Percentiles rank a stretch among this genome's conserved stretches.
Conservation (phyloP, 257 asterid genomes). For the Solanum appendiculatum region DNA sequence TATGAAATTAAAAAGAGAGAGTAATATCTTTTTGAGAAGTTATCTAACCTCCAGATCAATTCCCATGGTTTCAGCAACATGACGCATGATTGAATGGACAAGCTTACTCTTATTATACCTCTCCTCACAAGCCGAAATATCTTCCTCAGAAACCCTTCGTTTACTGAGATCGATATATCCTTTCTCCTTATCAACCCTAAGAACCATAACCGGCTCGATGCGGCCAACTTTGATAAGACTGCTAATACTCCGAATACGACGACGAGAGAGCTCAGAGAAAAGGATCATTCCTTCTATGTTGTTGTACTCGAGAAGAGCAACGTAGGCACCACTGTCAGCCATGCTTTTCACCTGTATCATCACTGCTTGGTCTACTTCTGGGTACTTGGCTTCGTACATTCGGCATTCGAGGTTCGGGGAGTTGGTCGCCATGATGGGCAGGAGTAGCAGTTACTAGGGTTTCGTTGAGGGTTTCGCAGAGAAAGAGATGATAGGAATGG, state of each 20-base stretch:
- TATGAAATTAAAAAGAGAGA: background rate
- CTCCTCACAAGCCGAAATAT: constrained; percentile 82
- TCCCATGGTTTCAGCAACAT: constrained; percentile 86
- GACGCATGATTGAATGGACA: constrained; percentile 95
- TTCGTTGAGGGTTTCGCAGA: background rate
- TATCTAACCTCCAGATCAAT: constrained; percentile 66
- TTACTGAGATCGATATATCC: constrained; percentile 96
- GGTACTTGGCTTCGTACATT: constrained; percentile 94
- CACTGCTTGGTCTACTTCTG: constrained; percentile 90
- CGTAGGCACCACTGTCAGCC: constrained; percentile 99
- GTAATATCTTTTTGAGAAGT: background rate
- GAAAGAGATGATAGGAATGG: background rate
- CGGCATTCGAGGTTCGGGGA: constrained; percentile 85
- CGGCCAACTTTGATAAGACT: constrained; percentile 90
- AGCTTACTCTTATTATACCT: constrained; percentile 94
- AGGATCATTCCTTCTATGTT: constrained; percentile 96
- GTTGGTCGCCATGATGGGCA: constrained; percentile 42
- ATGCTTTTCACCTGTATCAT: constrained; percentile 95
- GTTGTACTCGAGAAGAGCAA: constrained; percentile 82
- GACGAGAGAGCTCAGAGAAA: constrained; percentile 95
- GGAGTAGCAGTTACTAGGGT: background rate
- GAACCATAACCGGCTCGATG: constrained; percentile 94
- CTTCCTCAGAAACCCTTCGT: constrained; percentile 95
- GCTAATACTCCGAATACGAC: constrained; percentile 91
- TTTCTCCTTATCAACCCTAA: constrained; percentile 88